Evolutionary conservation across 306 rosid genomes (phyloP).

Genomic region (Clitoria ternatea): DNA sequence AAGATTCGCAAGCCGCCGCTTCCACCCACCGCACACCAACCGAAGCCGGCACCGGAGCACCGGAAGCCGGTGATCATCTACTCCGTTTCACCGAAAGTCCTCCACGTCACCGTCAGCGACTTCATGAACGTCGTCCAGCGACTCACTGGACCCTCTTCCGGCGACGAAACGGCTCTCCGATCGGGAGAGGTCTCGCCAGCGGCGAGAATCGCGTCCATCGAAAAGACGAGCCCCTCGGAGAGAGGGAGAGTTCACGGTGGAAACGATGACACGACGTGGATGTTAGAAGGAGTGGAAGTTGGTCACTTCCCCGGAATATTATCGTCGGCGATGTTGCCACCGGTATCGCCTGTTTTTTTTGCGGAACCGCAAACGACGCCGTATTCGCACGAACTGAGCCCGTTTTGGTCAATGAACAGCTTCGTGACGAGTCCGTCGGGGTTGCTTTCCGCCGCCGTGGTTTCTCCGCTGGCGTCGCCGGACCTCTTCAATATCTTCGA

Average conservation of each 20-base stretch:
- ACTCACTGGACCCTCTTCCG: conserved; percentile 73
- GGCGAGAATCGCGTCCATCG: conserved; percentile 82
- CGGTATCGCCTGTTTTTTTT: conserved; percentile 61
- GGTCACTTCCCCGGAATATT: conserved; percentile 66
- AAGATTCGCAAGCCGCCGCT: conserved; percentile 77
- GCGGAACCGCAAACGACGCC: conserved; percentile 47
- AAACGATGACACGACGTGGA: conserved; percentile 30
- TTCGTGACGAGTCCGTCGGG: conserved; percentile 72
- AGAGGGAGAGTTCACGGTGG: conserved; percentile 29
- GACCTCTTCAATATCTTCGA: conserved; percentile 56
- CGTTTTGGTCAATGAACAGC: conserved; percentile 42
- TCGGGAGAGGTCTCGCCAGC: conserved; percentile 82
- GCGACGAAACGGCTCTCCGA: conserved; percentile 17
- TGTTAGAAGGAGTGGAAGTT: conserved; percentile 52
- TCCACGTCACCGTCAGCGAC: conserved; percentile 51
- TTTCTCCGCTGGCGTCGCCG: conserved; percentile 75
- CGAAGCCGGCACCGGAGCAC: not conserved
- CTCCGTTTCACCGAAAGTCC: conserved; percentile 81
- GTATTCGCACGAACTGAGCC: conserved; percentile 45
- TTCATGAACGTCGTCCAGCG: conserved; percentile 93
- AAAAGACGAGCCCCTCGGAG: conserved; percentile 70
- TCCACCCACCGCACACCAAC: conserved; percentile 16
- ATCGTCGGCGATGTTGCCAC: conserved; percentile 62
- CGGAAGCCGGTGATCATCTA: conserved; percentile 72
- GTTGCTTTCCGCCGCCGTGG: conserved; percentile 47